Percentiles rank a stretch among this genome's conserved stretches.
phyloP scores from a whole-genome alignment of 2,329 filamentous ascomycete genomes.

The Fusarium papillatum region DNA sequence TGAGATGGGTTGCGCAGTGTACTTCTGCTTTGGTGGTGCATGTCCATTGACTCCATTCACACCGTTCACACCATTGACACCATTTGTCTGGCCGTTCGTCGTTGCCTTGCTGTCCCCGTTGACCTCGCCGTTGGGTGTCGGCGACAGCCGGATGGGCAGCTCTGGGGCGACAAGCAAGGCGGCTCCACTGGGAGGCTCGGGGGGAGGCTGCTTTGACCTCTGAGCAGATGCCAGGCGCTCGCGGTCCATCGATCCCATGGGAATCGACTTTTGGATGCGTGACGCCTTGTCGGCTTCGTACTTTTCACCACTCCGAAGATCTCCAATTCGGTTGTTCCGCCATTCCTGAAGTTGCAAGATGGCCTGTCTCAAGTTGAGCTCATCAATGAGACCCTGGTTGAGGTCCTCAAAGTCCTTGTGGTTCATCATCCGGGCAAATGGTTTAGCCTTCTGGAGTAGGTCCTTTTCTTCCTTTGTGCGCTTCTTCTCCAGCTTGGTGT shows the following conservation, averaged over 20 bases:
- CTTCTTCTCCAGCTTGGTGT: slow-evolving; percentile 91
- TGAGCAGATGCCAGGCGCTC: slow-evolving; percentile 79
- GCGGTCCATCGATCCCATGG: slow-evolving; percentile 89
- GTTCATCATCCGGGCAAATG: slow-evolving; percentile 97
- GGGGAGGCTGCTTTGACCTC: slow-evolving; percentile 75
- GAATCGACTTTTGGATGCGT: slow-evolving; percentile 77
- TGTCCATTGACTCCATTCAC: slow-evolving; percentile 56
- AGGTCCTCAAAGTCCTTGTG: slow-evolving; percentile 90
- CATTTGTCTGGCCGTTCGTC: slow-evolving; percentile 67
- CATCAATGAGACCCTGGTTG: slow-evolving; percentile 87
- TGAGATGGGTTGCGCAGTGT: slow-evolving; percentile 68
- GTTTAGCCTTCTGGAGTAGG: slow-evolving; percentile 92
- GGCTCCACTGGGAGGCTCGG: slow-evolving; percentile 81
- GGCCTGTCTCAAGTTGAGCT: slow-evolving; percentile 91
- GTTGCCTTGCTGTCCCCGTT: slow-evolving; percentile 67
- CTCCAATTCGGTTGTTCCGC: slow-evolving; percentile 86
- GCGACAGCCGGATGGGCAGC: slow-evolving; percentile 72
- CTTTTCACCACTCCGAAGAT: slow-evolving; percentile 88
- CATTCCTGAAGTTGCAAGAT: slow-evolving; percentile 95
- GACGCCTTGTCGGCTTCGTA: slow-evolving; percentile 91
- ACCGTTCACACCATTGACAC: slow-evolving; percentile 62
- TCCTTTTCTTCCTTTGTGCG: slow-evolving; percentile 96
- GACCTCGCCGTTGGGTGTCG: slow-evolving; percentile 49
- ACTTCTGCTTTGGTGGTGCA: slow-evolving; percentile 60
- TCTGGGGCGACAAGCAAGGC: slow-evolving; percentile 85